phyloP scores from a whole-genome alignment of 495 filamentous ascomycete genomes.

The Neurospora sp. region DNA sequence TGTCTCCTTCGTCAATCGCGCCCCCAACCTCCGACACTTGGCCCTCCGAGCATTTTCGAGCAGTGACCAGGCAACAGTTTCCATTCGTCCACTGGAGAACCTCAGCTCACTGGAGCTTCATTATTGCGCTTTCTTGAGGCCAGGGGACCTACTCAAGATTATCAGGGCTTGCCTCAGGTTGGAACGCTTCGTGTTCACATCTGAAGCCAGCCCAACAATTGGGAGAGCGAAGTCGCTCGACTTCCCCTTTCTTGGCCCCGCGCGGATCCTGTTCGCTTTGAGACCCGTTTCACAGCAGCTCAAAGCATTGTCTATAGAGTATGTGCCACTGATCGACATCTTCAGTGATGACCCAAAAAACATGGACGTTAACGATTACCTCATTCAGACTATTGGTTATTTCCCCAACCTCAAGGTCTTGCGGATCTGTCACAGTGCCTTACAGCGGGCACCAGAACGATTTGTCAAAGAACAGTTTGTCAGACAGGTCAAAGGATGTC shows the following conservation, averaged over 20 bases:
- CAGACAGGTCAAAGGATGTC: background rate
- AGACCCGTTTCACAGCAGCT: background rate
- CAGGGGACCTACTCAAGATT: background rate
- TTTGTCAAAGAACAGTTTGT: background rate
- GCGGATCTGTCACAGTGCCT: background rate
- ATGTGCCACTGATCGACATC: background rate
- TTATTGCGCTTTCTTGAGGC: background rate
- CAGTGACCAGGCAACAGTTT: background rate
- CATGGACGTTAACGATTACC: background rate
- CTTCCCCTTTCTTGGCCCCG: background rate
- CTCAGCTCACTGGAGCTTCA: background rate
- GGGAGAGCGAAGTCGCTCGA: background rate
- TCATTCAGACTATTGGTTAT: background rate
- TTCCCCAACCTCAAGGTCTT: background rate
- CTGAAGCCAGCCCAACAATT: background rate
- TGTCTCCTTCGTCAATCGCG: background rate
- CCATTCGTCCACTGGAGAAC: background rate
- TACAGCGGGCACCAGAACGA: background rate
- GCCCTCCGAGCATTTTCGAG: background rate
- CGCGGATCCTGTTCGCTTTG: background rate
- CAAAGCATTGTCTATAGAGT: background rate
- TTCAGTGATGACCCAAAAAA: background rate
- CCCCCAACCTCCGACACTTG: background rate
- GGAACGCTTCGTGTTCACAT: background rate
- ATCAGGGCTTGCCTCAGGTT: background rate